Conservation (phyloP, 495 filamentous ascomycete species). For the Podospora comata region DNA sequence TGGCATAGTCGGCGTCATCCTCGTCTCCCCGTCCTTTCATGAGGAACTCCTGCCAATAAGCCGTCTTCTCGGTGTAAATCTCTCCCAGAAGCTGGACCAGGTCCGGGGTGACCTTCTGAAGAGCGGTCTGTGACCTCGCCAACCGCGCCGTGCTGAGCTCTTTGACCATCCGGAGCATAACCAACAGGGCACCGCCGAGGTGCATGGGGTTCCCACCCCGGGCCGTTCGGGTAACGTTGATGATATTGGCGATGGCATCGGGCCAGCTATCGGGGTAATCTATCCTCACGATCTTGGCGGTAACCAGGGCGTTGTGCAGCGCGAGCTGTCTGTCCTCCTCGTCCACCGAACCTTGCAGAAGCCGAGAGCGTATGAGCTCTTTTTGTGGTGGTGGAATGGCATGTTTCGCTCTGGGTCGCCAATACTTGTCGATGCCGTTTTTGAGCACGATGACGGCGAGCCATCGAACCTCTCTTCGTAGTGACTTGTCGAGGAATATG, state of each 20-base stretch:
- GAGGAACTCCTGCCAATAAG: constrained; percentile 65
- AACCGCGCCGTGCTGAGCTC: constrained; percentile 80
- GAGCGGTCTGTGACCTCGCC: constrained; percentile 60
- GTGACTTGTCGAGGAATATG: constrained; percentile 70
- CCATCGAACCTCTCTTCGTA: constrained; percentile 74
- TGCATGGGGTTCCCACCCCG: constrained; percentile 47
- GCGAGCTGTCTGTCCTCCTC: constrained; percentile 73
- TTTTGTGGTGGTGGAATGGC: constrained; percentile 74
- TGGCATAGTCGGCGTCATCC: constrained; percentile 54
- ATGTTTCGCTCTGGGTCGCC: constrained; percentile 70
- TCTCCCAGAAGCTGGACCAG: constrained; percentile 70
- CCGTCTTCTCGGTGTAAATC: constrained; percentile 72
- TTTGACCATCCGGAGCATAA: constrained; percentile 82
- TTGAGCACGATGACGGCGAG: constrained; percentile 92
- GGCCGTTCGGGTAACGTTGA: constrained; percentile 54
- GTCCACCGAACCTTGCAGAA: constrained; percentile 66
- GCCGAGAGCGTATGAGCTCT: constrained; percentile 63
- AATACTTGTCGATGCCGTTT: constrained; percentile 92
- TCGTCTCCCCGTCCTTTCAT: constrained; percentile 49
- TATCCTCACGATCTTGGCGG: constrained; percentile 81
- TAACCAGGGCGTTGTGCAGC: constrained; percentile 79
- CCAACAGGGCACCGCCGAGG: constrained; percentile 68
- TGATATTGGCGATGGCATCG: constrained; percentile 55
- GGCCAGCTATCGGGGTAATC: constrained; percentile 88
- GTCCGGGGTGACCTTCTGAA: constrained; percentile 75